Evolutionary conservation across 1,284 basidiomycete genomes (phyloP).

Genomic region (Sporisorium sorghi): DNA sequence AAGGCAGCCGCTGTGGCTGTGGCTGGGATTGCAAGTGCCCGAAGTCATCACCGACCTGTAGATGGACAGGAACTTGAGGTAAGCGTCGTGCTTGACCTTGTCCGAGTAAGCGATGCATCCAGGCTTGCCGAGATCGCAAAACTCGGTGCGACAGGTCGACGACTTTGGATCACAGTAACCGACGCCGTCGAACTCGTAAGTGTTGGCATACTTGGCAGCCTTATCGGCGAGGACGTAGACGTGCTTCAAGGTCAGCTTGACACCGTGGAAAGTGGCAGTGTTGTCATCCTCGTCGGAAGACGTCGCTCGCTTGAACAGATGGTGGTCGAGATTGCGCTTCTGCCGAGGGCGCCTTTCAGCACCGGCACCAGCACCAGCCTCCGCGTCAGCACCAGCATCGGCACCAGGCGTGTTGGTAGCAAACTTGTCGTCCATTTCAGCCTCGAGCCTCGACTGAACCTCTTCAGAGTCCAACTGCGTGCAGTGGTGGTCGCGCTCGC

Average conservation of each 20-base stretch:
- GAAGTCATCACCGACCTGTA: not conserved
- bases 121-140: not conserved
- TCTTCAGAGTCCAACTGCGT: not conserved
- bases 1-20: not conserved
- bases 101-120: constrained; percentile 1
- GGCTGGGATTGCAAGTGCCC: not conserved
- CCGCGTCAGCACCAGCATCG: no score
- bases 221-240: not conserved
- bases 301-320: no score
- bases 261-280: not conserved
- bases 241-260: not conserved
- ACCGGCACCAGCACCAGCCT: not conserved
- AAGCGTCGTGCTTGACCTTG: not conserved
- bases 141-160: not conserved
- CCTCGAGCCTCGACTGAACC: not conserved
- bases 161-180: not conserved
- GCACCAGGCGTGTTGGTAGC: not conserved
- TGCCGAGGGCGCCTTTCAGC: not conserved
- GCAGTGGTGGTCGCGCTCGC: not conserved
- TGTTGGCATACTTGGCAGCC: not conserved
- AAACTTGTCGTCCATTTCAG: not conserved
- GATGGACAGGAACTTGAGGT: not conserved
- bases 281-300: not conserved
- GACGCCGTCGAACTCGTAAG: not conserved
- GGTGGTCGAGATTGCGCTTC: not conserved